Percentiles rank a stretch among this genome's conserved stretches.
phyloP scores from a whole-genome alignment of 257 asterid genomes.

The Verbena officinalis region DNA sequence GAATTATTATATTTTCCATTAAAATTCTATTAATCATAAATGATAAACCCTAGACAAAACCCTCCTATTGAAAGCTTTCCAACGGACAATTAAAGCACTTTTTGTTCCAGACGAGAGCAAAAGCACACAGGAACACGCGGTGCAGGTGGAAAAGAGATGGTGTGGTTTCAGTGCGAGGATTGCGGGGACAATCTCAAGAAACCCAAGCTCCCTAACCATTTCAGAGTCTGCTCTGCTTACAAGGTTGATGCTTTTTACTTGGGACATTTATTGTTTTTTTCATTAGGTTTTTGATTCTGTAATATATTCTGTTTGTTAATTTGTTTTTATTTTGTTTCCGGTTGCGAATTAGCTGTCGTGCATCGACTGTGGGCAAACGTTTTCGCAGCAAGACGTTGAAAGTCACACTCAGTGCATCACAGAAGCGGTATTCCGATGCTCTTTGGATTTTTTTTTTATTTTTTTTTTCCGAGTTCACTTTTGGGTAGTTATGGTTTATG shows the following conservation, averaged over 20 bases:
- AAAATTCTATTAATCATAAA: neutral
- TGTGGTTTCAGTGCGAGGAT: slow-evolving; percentile 99
- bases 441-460: neutral
- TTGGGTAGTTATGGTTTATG: neutral
- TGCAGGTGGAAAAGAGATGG: slow-evolving; percentile 53
- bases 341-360: slow-evolving; percentile 65
- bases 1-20: neutral
- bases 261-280: neutral
- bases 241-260: slow-evolving; percentile 46
- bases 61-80: neutral
- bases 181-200: slow-evolving; percentile 95
- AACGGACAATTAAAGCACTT: neutral
- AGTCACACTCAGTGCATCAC: slow-evolving; percentile 88
- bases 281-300: slow-evolving; percentile 4
- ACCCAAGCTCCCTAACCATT: slow-evolving; percentile 86
- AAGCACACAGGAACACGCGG: slow-evolving; percentile 23
- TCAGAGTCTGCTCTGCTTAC: slow-evolving; percentile 84
- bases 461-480: neutral
- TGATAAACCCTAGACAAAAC: slow-evolving; percentile 34
- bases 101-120: neutral
- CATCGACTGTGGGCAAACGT: slow-evolving; percentile 88
- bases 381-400: slow-evolving; percentile 72
- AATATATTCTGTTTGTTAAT: neutral
- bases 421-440: slow-evolving; percentile 64
- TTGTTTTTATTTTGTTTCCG: slow-evolving; percentile 2